These are phyloP conservation scores for Parathielavia hyrcaniae DNA, from an alignment of 495 filamentous ascomycete species.

Conservation along the genomic window DNA sequence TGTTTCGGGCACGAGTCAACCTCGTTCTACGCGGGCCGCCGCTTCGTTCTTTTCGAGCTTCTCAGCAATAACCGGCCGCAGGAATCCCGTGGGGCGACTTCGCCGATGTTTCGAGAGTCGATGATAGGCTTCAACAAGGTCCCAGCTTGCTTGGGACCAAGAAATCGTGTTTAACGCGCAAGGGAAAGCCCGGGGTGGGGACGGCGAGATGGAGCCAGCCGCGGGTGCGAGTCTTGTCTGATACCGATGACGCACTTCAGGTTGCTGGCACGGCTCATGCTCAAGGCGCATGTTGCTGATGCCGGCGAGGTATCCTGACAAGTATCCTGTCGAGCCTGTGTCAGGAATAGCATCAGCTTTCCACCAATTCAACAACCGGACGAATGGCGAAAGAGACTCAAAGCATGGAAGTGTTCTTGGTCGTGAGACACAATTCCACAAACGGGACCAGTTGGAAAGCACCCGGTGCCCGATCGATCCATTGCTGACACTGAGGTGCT, in stretches of 20 bases:
- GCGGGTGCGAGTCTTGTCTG: constrained; percentile 1
- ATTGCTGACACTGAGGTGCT: too few species aligned
- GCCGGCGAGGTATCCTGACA: background rate
- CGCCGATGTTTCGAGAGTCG: background rate
- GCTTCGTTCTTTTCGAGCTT: constrained; percentile 8
- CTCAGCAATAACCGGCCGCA: background rate
- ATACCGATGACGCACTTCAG: constrained; percentile 7
- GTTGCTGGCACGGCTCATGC: background rate
- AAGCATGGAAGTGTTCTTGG: too few species aligned
- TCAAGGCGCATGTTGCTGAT: background rate
- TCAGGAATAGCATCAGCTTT: too few species aligned
- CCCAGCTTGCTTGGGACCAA: background rate
- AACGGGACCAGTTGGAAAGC: too few species aligned
- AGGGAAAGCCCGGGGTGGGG: too few species aligned
- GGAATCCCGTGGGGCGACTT: constrained; percentile 5
- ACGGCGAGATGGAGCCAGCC: background rate
- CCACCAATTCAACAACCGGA: too few species aligned
- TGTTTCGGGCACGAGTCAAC: background rate
- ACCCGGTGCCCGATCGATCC: too few species aligned
- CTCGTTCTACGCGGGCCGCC: constrained; percentile 1
- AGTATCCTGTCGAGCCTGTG: too few species aligned
- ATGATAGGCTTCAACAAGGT: constrained; percentile 2
- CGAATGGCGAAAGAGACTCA: too few species aligned
- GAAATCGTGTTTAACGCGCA: background rate
- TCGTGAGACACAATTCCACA: too few species aligned